These are phyloP conservation scores for Wickerhamiella vanderwaltii DNA, from an alignment of 805 yeast genomes.

Conservation along the genomic window DNA sequence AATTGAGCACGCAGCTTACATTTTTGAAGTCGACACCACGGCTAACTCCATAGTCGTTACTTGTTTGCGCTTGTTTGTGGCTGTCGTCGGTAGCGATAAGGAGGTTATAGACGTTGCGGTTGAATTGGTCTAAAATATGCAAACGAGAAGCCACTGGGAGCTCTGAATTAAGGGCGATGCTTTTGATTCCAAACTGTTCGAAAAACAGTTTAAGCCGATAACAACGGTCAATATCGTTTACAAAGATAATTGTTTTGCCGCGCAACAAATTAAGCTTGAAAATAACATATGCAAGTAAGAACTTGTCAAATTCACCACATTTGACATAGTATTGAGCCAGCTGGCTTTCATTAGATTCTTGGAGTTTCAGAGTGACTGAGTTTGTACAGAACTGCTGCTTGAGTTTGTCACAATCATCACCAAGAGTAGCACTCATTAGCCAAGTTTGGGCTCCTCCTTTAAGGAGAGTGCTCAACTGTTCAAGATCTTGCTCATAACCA, in stretches of 20 bases:
- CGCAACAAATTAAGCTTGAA: slow-evolving; percentile 77
- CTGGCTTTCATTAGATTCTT: slow-evolving; percentile 51
- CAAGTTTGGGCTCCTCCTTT: slow-evolving; percentile 69
- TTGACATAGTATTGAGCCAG: slow-evolving; percentile 77
- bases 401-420: slow-evolving; percentile 68
- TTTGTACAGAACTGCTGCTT: slow-evolving; percentile 66
- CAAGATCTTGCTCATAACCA: slow-evolving; percentile 81
- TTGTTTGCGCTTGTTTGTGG: slow-evolving; percentile 14
- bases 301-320: slow-evolving; percentile 82
- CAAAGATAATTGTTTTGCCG: slow-evolving; percentile 85
- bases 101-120: slow-evolving; percentile 73
- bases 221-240: slow-evolving; percentile 89
- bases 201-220: slow-evolving; percentile 80
- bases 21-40: slow-evolving; percentile 95
- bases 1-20: slow-evolving; percentile 92
- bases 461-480: slow-evolving; percentile 47
- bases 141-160: slow-evolving; percentile 84
- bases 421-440: slow-evolving; percentile 91
- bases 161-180: slow-evolving; percentile 84
- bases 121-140: slow-evolving; percentile 91
- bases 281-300: slow-evolving; percentile 78
- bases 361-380: slow-evolving; percentile 71
- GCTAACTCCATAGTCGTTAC: slow-evolving; percentile 75
- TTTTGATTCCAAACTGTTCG: slow-evolving; percentile 86
- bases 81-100: slow-evolving; percentile 88